A percentile compares a stretch with the other conserved stretches of the same genome.
phyloP scores from a whole-genome alignment of 2,329 filamentous ascomycete species.

The Tetracladium maxilliforme region DNA sequence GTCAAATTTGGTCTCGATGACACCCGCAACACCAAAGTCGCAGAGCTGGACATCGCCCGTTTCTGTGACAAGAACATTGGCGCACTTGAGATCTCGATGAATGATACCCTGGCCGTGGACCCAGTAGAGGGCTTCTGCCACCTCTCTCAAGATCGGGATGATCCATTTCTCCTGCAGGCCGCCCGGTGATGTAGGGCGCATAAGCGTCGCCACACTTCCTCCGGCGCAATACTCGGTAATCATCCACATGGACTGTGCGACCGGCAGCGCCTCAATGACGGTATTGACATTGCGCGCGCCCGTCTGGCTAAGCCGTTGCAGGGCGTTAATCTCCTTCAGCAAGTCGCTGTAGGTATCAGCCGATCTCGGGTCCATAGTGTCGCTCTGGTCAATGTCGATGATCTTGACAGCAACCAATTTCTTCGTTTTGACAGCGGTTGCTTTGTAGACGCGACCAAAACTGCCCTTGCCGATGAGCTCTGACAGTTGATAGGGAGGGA shows the following conservation, averaged over 20 bases:
- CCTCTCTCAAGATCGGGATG: conserved; percentile 50
- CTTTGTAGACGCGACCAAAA: conserved; percentile 63
- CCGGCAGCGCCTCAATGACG: conserved; percentile 64
- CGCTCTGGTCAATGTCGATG: conserved; percentile 68
- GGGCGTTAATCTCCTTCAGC: conserved; percentile 51
- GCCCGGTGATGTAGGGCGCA: conserved; percentile 50
- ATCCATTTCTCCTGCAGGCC: conserved; percentile 60
- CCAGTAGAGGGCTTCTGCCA: conserved; percentile 51
- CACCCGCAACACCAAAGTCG: conserved; percentile 72
- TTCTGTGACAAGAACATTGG: conserved; percentile 69
- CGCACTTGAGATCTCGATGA: conserved; percentile 59
- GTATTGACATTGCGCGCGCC: conserved; percentile 69
- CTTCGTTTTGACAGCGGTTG: too few relatives aligned
- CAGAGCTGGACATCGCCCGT: conserved; percentile 65
- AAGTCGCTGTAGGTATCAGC: conserved; percentile 57
- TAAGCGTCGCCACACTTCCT: conserved; percentile 63
- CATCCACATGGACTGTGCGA: conserved; percentile 75
- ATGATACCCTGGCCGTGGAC: conserved; percentile 56
- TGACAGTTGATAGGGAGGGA: conserved; percentile 51
- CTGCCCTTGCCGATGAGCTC: conserved; percentile 65
- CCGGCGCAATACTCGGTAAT: conserved; percentile 77
- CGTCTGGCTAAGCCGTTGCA: conserved; percentile 59
- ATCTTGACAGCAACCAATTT: conserved; percentile 70
- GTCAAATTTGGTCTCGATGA: conserved; percentile 59
- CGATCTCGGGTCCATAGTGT: conserved; percentile 48